Conservation (phyloP, 1,139 yeast genomes). For the Magnusiomyces sp. region DNA sequence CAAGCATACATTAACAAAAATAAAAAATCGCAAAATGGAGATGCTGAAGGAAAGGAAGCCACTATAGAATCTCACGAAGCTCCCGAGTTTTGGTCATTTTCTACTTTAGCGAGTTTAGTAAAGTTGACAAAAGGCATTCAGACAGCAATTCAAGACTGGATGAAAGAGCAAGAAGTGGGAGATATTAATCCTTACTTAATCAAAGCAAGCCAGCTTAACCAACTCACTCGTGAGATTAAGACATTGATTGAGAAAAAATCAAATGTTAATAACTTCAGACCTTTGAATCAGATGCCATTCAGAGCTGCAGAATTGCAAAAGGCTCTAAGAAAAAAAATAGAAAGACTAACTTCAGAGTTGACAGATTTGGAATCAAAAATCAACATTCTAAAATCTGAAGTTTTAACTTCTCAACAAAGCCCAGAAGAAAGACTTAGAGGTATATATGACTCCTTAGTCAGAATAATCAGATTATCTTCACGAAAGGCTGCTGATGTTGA, state of each 20-base stretch:
- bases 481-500: not conserved
- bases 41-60: too few relatives aligned
- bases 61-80: not conserved
- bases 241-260: slow-evolving; percentile 16
- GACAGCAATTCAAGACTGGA: not conserved
- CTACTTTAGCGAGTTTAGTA: too few relatives aligned
- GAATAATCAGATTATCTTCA: not conserved
- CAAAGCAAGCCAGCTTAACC: slow-evolving; percentile 16
- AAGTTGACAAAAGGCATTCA: not conserved
- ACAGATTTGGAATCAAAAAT: slow-evolving; percentile 19
- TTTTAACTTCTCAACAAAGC: slow-evolving; percentile 8
- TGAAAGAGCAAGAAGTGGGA: slow-evolving; percentile 2
- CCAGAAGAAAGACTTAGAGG: not conserved
- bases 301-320: slow-evolving; percentile 22
- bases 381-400: slow-evolving; percentile 15
- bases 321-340: slow-evolving; percentile 15
- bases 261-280: slow-evolving; percentile 16
- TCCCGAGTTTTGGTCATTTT: not conserved
- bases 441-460: not conserved
- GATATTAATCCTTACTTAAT: slow-evolving; percentile 13
- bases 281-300: slow-evolving; percentile 20
- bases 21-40: not conserved
- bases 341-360: slow-evolving; percentile 16
- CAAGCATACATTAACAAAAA: slow-evolving; percentile 1
- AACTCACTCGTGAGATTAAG: slow-evolving; percentile 18